Base-by-base conservation (phyloP, 192 early-diverging fungal genomes). In the Backusella sp. region DNA sequence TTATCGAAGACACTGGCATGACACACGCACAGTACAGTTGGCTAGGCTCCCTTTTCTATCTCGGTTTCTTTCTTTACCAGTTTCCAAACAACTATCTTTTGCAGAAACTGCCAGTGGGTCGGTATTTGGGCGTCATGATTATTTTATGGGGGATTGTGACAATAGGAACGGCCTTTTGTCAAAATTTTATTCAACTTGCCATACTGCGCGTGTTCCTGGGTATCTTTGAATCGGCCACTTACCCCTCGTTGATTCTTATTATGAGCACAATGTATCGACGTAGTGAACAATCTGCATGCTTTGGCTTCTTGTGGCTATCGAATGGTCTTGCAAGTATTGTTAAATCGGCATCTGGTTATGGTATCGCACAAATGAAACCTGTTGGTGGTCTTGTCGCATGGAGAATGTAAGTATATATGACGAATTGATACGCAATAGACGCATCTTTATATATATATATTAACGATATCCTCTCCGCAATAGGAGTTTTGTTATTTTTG, bases 401-500 rank as follows among this genome's bases (percentile, higher is more conserved):
- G 76, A 59, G 36, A 68, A 37, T 34, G 67, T 37, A 68, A 68
- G 19, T 3, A 68, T n/a, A 0, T 71, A 49, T 19, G 19, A 49
- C 46, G 2, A 49, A n/a, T 1, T n/a, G 46, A 49, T 49, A n/a
- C 1, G 6, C 17, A 49, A 28, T 42, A 28, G 2, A 17, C 11
- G 11, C n/a, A 35, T 11, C 28, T 28, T 28, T 32, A 7, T 52
- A 3, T 32, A 28, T 28, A 28, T 66, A 30, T n/a, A 67, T 30
- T 42, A 56, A 41, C 11, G 11, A 46, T 52, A 42, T 7, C 30
- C 17, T 56, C 52, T 21, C 14, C 2, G n/a, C 28, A 12, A 17
- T 35, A 73, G 52, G 52, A 68, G 73, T 46, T 70, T 79, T 73
- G 70, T 77, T 37, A 77, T 77, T 36, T 49, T 62, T 26, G 76